Evolutionary conservation across 352 stramenopile species (phyloP), one percentile per base, ranked within the genome.

Genomic region (Phytophthora nicotianae): DNA sequence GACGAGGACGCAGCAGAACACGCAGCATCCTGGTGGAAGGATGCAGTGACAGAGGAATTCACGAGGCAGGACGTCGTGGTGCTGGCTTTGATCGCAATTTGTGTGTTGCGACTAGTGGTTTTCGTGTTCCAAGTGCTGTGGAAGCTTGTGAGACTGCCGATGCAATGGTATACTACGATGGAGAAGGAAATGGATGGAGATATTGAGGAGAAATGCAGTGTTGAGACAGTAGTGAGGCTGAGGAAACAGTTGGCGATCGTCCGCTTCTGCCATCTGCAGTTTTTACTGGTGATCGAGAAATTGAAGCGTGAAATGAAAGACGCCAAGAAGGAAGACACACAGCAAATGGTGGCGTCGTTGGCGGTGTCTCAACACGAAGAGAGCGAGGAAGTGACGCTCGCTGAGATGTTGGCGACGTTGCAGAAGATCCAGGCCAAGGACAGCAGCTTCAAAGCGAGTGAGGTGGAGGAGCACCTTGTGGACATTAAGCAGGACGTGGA

Each of bases 61-160:
- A 74, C 72, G n/a, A 59, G 68, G n/a, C 72, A 81, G 40, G 75
- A 87, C 45, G 53, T 80, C 13, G 24, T 84, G 51, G 43, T 84
- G 41, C 56, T 84, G 38, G 70, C 63, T 41, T 33, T 87, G 16
- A 64, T 80, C 11, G 57, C 72, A 1, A 29, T 87, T 9, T 81
- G 65, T 33, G 40, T 58, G 41, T 35, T 68, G 32, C 60, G 72
- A 38, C 19, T 87, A 21, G 5, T 68, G 29, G 17, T 72, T 24
- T 68, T 74, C 16, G 47, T 68, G 38, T 8, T 74, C 2, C 45
- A 69, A 48, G 49, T 69, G 9, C 50, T 46, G 8, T 87, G 70
- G 63, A 62, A 51, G n/a, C 19, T 84, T 0, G 24, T 79, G 14
- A 43, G 38, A 42, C 13, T 74, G n/a, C 61, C 65, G 14, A 51